phyloP scores from a whole-genome alignment of 306 rosid genomes.

The Arachis stenosperma region DNA sequence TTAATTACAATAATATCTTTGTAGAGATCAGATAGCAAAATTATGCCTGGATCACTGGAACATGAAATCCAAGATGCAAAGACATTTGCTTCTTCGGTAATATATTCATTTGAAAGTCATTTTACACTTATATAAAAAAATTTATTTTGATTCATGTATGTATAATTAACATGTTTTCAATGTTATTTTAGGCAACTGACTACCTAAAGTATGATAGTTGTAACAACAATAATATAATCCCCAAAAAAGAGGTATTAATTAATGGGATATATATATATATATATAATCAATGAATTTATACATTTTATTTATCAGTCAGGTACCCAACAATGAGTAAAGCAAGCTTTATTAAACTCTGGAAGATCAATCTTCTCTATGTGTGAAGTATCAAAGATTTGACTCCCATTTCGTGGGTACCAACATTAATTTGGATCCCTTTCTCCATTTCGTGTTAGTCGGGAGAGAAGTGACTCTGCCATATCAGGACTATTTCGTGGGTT shows the following conservation, averaged over 20 bases:
- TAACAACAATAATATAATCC: slow-evolving; percentile 52
- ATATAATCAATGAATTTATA: not conserved
- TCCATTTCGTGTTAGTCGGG: too few relatives aligned
- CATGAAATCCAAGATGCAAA: slow-evolving; percentile 78
- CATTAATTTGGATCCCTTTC: not conserved
- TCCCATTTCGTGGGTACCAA: not conserved
- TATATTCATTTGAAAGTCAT: slow-evolving; percentile 15
- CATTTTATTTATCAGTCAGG: slow-evolving; percentile 42
- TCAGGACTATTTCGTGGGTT: too few relatives aligned
- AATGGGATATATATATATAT: not conserved
- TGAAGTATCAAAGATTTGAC: slow-evolving; percentile 32
- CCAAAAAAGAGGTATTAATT: slow-evolving; percentile 58
- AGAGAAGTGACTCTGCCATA: too few relatives aligned
- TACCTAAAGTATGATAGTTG: slow-evolving; percentile 87
- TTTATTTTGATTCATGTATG: too few relatives aligned
- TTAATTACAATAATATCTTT: not conserved
- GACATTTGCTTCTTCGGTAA: slow-evolving; percentile 81
- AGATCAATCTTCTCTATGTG: slow-evolving; percentile 68
- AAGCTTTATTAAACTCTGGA: slow-evolving; percentile 57
- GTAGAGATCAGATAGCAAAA: slow-evolving; percentile 62
- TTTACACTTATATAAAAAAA: not conserved
- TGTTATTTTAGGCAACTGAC: slow-evolving; percentile 58
- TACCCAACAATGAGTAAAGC: slow-evolving; percentile 60
- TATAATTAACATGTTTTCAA: not conserved
- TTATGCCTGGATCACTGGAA: slow-evolving; percentile 81